Conservation (phyloP, 129 eudicot species). For the Escallonia rubra region DNA sequence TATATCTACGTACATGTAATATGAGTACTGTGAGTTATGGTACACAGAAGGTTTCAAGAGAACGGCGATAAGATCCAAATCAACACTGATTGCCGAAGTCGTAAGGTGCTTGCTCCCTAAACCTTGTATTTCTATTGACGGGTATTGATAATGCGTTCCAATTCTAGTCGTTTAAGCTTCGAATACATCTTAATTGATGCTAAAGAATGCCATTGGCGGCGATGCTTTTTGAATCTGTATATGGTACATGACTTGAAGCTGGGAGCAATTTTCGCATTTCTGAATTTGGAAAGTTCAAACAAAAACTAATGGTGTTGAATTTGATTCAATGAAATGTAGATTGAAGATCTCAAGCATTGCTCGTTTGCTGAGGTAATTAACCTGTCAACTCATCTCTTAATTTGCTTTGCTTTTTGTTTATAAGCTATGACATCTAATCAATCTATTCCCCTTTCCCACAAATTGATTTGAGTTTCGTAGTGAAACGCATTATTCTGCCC, state of each 20-base stretch:
- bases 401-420: not conserved
- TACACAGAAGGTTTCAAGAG: constrained; percentile 72
- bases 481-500: not conserved
- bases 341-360: constrained; percentile 82
- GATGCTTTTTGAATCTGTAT: no score
- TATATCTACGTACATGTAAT: no score
- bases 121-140: not conserved
- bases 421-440: no score
- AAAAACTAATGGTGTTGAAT: constrained; percentile 6
- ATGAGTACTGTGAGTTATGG: not conserved
- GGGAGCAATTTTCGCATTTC: constrained; percentile 11
- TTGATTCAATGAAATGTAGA: constrained; percentile 43
- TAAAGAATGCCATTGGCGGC: no score
- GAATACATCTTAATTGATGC: no score
- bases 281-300: not conserved
- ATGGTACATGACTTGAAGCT: constrained; percentile 11
- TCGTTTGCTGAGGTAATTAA: constrained; percentile 80
- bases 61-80: constrained; percentile 67
- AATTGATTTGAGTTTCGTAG: not conserved
- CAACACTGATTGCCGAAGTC: constrained; percentile 71
- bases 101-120: constrained; percentile 43
- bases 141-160: no score
- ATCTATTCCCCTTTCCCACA: not conserved
- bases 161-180: no score
- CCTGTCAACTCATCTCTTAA: not conserved